Conservation (phyloP, 768 basidiomycete species). For the Clavulina sp. region DNA sequence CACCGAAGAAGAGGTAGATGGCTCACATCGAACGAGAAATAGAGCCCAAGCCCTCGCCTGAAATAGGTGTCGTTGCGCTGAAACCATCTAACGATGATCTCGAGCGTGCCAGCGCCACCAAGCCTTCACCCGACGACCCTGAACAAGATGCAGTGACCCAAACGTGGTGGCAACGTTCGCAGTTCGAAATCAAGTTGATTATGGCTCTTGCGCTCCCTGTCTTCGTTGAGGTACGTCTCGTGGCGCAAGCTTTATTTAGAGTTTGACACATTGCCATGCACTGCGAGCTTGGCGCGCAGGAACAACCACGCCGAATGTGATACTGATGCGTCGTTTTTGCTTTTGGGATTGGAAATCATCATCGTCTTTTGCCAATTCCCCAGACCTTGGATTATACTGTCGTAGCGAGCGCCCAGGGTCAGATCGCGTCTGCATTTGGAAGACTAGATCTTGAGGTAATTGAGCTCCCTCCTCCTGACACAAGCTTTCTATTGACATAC, state of each 20-base stretch:
- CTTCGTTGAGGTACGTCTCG: not conserved
- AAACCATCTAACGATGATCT: no score
- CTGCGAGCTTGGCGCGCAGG: no score
- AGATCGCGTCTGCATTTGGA: conserved; percentile 27
- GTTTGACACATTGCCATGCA: not conserved
- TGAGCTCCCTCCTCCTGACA: not conserved
- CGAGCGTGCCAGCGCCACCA: no score
- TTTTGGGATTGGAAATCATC: not conserved
- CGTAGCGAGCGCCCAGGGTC: conserved; percentile 34
- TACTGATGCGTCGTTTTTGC: no score
- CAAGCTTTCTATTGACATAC: no score
- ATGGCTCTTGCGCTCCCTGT: not conserved
- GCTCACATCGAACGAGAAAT: no score
- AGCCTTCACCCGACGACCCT: no score
- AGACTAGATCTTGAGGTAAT: conserved; percentile 17
- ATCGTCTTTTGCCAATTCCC: not conserved
- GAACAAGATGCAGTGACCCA: no score
- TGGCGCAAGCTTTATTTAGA: not conserved
- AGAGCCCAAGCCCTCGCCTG: no score
- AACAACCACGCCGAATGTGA: no score
- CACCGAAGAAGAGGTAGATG: no score
- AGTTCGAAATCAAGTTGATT: not conserved
- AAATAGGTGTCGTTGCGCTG: no score
- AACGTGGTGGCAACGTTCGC: not conserved
- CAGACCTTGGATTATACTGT: conserved; percentile 18